A percentile compares a stretch with the other conserved stretches of the same genome.
phyloP scores from a whole-genome alignment of 306 rosid genomes.

The Rosa multiflora region DNA sequence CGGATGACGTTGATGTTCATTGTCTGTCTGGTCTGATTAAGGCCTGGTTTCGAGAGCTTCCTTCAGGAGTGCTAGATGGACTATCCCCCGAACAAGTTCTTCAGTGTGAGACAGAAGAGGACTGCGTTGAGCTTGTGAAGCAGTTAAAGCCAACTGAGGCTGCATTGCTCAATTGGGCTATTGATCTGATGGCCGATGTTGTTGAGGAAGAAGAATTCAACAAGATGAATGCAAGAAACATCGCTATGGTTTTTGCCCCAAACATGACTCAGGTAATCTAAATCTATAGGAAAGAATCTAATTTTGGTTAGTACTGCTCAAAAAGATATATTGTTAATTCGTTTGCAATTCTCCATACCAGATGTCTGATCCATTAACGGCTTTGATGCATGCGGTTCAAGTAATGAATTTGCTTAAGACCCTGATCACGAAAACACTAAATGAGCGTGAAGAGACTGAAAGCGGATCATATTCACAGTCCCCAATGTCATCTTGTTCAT shows the following conservation, averaged over 20 bases:
- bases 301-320: neutral
- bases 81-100: slow-evolving; percentile 96
- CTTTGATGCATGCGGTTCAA: slow-evolving; percentile 98
- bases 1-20: slow-evolving; percentile 86
- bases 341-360: slow-evolving; percentile 13
- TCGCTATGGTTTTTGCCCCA: slow-evolving; percentile 98
- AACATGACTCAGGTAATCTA: slow-evolving; percentile 85
- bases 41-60: slow-evolving; percentile 98
- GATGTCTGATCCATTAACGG: slow-evolving; percentile 99
- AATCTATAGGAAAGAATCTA: neutral
- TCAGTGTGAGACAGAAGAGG: slow-evolving; percentile 87
- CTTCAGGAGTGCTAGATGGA: slow-evolving; percentile 89
- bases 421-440: slow-evolving; percentile 63
- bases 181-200: slow-evolving; percentile 97
- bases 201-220: slow-evolving; percentile 82
- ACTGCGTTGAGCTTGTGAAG: slow-evolving; percentile 73
- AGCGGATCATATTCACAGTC: slow-evolving; percentile 50
- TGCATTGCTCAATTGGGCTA: slow-evolving; percentile 87
- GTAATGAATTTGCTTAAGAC: slow-evolving; percentile 96
- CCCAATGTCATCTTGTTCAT: slow-evolving; percentile 70
- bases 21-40: slow-evolving; percentile 88
- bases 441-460: slow-evolving; percentile 77
- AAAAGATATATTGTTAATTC: neutral
- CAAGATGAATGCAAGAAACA: slow-evolving; percentile 94
- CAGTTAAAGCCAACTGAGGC: slow-evolving; percentile 77